These are phyloP conservation scores for Phyllosticta citriasiana DNA, from an alignment of 2,329 filamentous ascomycete species.

Conservation along the genomic window DNA sequence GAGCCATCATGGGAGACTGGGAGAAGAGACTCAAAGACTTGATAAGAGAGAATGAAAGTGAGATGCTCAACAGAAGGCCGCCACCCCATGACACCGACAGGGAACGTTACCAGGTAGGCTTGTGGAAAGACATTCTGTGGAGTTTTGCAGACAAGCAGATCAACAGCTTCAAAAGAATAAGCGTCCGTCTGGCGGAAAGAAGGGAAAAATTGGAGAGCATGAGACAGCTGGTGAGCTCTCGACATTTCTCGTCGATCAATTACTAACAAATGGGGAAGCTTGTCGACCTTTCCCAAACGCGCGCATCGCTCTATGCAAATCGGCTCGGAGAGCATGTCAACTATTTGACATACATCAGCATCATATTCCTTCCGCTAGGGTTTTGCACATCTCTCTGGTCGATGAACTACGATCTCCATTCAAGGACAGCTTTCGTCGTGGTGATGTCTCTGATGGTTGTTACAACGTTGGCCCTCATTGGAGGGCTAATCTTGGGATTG, in stretches of 20 bases:
- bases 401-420: constrained; percentile 1
- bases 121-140: not conserved
- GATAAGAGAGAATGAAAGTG: not conserved
- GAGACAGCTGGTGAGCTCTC: not conserved
- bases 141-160: not conserved
- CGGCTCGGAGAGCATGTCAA: constrained; percentile 3
- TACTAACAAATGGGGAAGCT: not conserved
- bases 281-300: constrained; percentile 3
- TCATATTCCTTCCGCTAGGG: constrained; percentile 2
- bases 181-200: not conserved
- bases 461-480: not conserved
- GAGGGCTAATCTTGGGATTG: not conserved
- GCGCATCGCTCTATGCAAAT: constrained; percentile 3
- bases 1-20: not conserved
- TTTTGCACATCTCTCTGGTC: constrained; percentile 6
- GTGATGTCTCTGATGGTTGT: not conserved
- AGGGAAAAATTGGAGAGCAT: not conserved
- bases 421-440: not conserved
- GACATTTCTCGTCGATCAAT: not conserved
- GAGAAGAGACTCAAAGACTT: not conserved
- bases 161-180: not conserved
- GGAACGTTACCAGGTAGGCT: not conserved
- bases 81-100: not conserved
- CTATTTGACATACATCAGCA: constrained; percentile 5
- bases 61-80: too few relatives aligned